Conservation (phyloP, 495 filamentous ascomycete genomes). For the Hyaloscypha hepaticicola region DNA sequence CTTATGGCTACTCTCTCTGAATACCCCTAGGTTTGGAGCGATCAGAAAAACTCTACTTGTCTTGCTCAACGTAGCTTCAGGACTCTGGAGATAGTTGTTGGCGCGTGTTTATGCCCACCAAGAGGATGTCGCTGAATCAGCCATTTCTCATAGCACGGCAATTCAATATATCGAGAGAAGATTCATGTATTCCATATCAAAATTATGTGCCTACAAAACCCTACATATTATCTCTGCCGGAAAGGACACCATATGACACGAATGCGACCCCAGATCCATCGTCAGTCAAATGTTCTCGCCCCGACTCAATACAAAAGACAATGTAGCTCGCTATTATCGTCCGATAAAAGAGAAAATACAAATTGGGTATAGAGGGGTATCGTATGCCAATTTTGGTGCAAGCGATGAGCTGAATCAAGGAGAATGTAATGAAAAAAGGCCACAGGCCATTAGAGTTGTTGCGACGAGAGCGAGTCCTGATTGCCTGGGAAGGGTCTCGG, state of each 20-base stretch:
- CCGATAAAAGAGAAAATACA: neutral
- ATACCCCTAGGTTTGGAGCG: no score
- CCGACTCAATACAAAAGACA: neutral
- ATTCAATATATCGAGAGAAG: neutral
- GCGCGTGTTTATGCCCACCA: no score
- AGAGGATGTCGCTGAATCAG: no score
- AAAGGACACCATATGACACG: neutral
- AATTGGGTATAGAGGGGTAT: constrained; percentile 18
- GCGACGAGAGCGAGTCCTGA: neutral
- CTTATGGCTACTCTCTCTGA: no score
- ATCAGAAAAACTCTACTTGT: no score
- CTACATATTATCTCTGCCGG: neutral
- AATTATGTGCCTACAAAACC: neutral
- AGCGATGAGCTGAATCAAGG: constrained; percentile 10
- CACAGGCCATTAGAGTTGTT: constrained; percentile 13
- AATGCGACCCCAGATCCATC: constrained; percentile 9
- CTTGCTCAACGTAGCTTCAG: no score
- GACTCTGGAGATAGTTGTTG: no score
- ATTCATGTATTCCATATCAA: neutral
- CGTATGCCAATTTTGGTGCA: constrained; percentile 22
- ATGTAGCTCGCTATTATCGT: neutral
- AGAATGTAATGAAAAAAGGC: constrained; percentile 11
- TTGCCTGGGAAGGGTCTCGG: neutral
- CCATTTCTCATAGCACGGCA: no score
- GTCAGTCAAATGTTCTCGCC: neutral